Percentiles rank a stretch among this genome's conserved stretches.
Evolutionary conservation across 805 yeast genomes (phyloP).

Genomic region (Lipomyces yamadae): DNA sequence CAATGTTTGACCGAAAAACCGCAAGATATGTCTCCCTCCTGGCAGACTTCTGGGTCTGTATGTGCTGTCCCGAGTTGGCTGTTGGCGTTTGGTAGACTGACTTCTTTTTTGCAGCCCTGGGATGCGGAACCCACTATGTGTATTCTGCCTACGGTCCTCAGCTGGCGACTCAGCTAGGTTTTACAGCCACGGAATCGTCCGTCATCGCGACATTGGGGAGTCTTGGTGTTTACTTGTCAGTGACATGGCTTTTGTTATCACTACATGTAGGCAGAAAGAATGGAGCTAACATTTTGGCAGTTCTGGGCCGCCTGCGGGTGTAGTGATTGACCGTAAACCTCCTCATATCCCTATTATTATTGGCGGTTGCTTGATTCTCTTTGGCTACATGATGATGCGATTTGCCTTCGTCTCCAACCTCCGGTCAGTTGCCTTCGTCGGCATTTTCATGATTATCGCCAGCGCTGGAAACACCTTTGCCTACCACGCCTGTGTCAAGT

Average conservation of each 20-base stretch:
- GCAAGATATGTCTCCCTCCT: constrained; percentile 33
- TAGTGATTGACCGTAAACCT: constrained; percentile 65
- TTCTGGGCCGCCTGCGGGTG: constrained; percentile 71
- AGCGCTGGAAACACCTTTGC: constrained; percentile 74
- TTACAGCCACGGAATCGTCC: constrained; percentile 67
- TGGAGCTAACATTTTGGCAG: constrained; percentile 10
- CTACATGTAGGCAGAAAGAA: background rate
- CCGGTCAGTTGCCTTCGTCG: constrained; percentile 48
- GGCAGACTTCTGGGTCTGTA: constrained; percentile 36
- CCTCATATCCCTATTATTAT: constrained; percentile 57
- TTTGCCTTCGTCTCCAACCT: constrained; percentile 53
- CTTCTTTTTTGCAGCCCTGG: constrained; percentile 25
- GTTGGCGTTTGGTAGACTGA: background rate
- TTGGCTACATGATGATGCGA: constrained; percentile 63
- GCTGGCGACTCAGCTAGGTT: constrained; percentile 60
- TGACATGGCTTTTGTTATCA: constrained; percentile 31
- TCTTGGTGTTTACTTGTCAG: constrained; percentile 59
- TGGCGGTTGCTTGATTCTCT: constrained; percentile 51
- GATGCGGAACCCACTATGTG: constrained; percentile 70
- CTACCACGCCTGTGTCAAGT: constrained; percentile 68
- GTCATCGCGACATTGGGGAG: constrained; percentile 70
- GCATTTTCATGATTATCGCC: constrained; percentile 57
- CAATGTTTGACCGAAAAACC: constrained; percentile 30
- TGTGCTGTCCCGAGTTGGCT: constrained; percentile 6
- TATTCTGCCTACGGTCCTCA: constrained; percentile 83